A percentile compares a stretch with the other conserved stretches of the same genome.
Evolutionary conservation across 257 asterid species (phyloP).

Genomic region (Marsdenia floribunda): DNA sequence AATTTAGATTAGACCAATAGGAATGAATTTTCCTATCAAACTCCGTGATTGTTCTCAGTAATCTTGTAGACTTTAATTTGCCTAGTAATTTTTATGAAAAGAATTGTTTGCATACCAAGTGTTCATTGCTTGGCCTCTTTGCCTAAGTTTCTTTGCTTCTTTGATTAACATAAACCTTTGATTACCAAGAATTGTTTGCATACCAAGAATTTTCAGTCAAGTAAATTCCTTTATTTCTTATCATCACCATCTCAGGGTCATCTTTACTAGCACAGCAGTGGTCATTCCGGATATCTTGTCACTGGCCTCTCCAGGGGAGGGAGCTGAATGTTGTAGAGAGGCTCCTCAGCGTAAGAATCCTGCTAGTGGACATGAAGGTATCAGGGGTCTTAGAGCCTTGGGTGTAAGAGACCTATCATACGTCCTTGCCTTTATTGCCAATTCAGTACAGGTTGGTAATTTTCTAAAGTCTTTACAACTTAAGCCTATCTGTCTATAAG

Average conservation of each 20-base stretch:
- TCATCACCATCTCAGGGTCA: constrained; percentile 52
- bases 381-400: constrained; percentile 86
- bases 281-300: constrained; percentile 88
- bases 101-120: no score
- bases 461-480: neutral
- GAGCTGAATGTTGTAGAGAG: constrained; percentile 81
- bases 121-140: no score
- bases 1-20: no score
- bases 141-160: no score
- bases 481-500: neutral
- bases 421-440: constrained; percentile 93
- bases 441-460: constrained; percentile 74
- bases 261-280: constrained; percentile 88
- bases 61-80: no score
- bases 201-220: neutral
- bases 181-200: no score
- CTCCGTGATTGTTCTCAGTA: no score
- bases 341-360: constrained; percentile 72
- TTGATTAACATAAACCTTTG: no score
- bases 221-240: neutral
- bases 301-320: constrained; percentile 92
- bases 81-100: no score
- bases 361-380: constrained; percentile 71
- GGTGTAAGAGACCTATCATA: constrained; percentile 94
- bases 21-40: no score